Percentiles rank a stretch among this genome's conserved stretches.
Conservation (phyloP, 257 asterid genomes). For the Solanum ossicruentum region DNA sequence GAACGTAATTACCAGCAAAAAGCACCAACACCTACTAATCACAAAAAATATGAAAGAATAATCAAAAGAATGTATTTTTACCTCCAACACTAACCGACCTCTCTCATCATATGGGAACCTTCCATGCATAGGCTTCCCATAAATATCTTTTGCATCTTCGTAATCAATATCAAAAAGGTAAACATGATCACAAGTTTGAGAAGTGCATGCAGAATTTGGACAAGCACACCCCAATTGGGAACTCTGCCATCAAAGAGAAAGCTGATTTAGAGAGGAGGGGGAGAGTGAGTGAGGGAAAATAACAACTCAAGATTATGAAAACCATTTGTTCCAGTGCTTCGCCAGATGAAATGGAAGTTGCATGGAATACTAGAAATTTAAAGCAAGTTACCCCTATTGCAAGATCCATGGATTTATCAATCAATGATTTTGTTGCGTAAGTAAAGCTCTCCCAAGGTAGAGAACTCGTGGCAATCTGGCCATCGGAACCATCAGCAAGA, state of each 20-base stretch:
- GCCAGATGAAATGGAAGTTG: background rate
- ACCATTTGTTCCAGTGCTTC: background rate
- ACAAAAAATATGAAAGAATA: background rate
- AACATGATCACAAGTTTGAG: conserved; percentile 75
- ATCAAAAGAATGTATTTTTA: conserved; percentile 20
- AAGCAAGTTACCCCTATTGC: conserved; percentile 53
- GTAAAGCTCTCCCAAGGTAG: conserved; percentile 97
- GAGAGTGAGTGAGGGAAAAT: background rate
- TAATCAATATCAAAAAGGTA: conserved; percentile 88
- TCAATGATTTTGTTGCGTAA: conserved; percentile 62
- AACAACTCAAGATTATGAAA: background rate
- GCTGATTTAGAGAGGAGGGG: background rate
- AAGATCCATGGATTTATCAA: conserved; percentile 48
- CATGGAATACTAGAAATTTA: background rate
- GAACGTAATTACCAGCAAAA: background rate
- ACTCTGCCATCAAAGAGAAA: conserved; percentile 36
- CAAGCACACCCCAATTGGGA: conserved; percentile 81
- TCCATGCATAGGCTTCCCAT: conserved; percentile 78
- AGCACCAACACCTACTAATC: background rate
- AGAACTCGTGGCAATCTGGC: conserved; percentile 44
- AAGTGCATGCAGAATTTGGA: conserved; percentile 50
- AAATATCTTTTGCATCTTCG: conserved; percentile 85
- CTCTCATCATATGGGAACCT: conserved; percentile 93
- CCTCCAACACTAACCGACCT: conserved; percentile 96
- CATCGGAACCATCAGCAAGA: conserved; percentile 69